Conservation (phyloP, 225 moss, liverwort and hornwort genomes). For the Physcomitrium patens region DNA sequence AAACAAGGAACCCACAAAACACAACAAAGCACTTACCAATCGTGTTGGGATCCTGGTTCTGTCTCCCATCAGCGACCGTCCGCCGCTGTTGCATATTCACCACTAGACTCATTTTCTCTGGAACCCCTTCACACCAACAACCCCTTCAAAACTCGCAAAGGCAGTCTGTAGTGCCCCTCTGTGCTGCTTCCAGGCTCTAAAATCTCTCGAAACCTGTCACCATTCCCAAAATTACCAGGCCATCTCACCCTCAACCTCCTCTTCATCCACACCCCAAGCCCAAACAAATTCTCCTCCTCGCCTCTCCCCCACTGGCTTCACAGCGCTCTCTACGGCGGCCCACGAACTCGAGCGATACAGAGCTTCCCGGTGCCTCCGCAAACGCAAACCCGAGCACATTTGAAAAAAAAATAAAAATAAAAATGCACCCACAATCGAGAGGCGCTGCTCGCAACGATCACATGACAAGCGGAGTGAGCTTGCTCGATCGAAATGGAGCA, state of each 20-base stretch:
- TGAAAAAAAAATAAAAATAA: no score
- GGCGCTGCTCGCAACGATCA: not conserved
- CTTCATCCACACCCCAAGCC: not conserved
- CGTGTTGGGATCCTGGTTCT: conserved; percentile 59
- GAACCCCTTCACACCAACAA: not conserved
- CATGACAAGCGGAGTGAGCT: not conserved
- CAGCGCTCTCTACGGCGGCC: not conserved
- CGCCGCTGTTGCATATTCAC: conserved; percentile 68
- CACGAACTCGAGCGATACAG: not conserved
- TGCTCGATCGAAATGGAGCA: not conserved
- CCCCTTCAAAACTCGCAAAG: not conserved
- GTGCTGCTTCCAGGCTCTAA: not conserved
- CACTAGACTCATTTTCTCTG: conserved; percentile 46
- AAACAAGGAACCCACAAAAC: not conserved
- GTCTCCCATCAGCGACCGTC: conserved; percentile 49
- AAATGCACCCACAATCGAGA: no score
- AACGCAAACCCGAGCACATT: no score
- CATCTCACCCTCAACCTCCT: not conserved
- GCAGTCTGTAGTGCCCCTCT: not conserved
- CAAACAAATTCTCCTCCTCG: not conserved
- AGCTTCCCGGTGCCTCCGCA: not conserved
- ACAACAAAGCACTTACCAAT: conserved; percentile 20
- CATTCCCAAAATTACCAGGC: conserved; percentile 16
- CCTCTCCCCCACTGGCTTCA: not conserved
- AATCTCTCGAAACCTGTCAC: not conserved